A percentile compares a stretch with the other conserved stretches of the same genome.
phyloP scores from a whole-genome alignment of 192 early-diverging fungal species.

The Coemansia sp. region DNA sequence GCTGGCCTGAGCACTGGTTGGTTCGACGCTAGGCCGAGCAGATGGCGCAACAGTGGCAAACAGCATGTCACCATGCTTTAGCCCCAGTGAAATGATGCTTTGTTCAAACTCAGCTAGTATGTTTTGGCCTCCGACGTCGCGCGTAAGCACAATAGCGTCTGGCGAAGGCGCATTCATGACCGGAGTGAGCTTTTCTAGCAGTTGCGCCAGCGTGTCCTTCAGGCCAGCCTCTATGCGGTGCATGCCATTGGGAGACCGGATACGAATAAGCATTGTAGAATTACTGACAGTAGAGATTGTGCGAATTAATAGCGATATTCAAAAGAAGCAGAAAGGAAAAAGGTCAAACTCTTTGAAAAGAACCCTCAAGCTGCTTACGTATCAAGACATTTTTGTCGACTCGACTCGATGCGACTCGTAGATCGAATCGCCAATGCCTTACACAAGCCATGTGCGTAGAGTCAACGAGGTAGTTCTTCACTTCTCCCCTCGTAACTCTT shows the following conservation, averaged over 20 bases:
- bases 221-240: constrained; percentile 42
- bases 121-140: constrained; percentile 23
- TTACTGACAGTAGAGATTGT: neutral
- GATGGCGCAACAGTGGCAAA: constrained; percentile 35
- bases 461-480: neutral
- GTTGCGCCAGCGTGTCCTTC: constrained; percentile 28
- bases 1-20: neutral
- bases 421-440: neutral
- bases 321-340: neutral
- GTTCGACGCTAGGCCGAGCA: constrained; percentile 32
- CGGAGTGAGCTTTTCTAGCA: constrained; percentile 35
- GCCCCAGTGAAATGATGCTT: constrained; percentile 33
- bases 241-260: constrained; percentile 51
- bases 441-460: neutral
- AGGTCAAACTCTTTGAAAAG: neutral
- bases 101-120: constrained; percentile 42
- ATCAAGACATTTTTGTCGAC: neutral
- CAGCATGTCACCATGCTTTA: constrained; percentile 50
- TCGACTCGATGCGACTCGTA: neutral
- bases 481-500: neutral
- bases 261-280: constrained; percentile 45
- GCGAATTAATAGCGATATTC: neutral
- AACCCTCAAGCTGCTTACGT: constrained; percentile 3
- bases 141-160: constrained; percentile 37
- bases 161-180: constrained; percentile 36